Evolutionary conservation across 225 moss, liverwort and hornwort genomes (phyloP), one percentile per base, ranked within the genome.

Genomic region (Anthoceros angustus): DNA sequence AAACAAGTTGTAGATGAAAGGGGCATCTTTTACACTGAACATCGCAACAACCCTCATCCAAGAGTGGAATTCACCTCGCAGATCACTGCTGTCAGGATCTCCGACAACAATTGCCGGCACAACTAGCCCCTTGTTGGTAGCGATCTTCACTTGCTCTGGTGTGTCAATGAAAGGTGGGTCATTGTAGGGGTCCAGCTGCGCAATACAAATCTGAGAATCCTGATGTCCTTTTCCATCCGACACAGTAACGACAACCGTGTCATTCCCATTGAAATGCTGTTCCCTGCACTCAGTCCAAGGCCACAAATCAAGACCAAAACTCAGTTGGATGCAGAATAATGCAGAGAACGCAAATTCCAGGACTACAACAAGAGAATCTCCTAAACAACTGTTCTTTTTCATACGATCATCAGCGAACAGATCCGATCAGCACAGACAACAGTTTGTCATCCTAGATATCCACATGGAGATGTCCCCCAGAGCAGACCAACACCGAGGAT

Each of bases 141-240:
- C 55, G 23, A 55, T 55, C 55, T 55, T 55, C 55, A 55, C 55
- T 55, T 7, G n/a, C 0, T 55, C 55, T 7, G 55, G n/a, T 5
- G 23, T 23, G 4, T 55, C 55, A 15, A 55, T 55, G n/a, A 55
- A 55, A 20, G 55, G 55, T 55, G 55, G 55, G n/a, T 55, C 55
- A 55, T 55, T 55, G 55, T 55, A 55, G 55, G 55, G 55, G 7
- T 55, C n/a, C 8, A 55, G 55, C 55, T 55, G 12, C 55, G 23
- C 55, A 15, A 7, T 15, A 18, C n/a, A 18, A 55, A 0, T 55
- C 7, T 55, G 10, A 0, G 55, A 9, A 20, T 55, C 55, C 55
- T 55, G 5, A 55, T 55, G 55, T 15, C 55, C 55, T 15, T 55
- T 15, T 18, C n/a, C 23, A 55, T 55, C 55, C 12, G n/a, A 55